A percentile compares a stretch with the other conserved stretches of the same genome.
phyloP scores from a whole-genome alignment of 495 filamentous ascomycete species.

The Aspergillus heteromorphus region DNA sequence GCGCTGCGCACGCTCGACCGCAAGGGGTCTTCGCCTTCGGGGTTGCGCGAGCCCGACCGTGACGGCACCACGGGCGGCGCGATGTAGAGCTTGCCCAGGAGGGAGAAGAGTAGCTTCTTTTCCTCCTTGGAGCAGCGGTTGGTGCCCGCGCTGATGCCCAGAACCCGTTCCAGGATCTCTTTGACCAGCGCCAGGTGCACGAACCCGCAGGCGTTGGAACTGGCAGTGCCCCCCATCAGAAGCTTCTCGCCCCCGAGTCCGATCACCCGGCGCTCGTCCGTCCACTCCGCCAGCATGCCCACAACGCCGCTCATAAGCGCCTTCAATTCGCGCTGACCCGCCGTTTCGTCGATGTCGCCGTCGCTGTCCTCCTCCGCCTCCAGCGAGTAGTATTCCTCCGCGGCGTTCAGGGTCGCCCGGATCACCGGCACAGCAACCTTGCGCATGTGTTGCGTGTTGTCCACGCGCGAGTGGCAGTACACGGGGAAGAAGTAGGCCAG shows the following conservation, averaged over 20 bases:
- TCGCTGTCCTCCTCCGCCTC: constrained; percentile 52
- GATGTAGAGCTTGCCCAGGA: constrained; percentile 80
- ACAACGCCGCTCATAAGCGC: constrained; percentile 67
- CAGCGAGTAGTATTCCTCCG: constrained; percentile 44
- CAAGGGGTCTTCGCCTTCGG: constrained; percentile 36
- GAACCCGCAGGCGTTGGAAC: constrained; percentile 48
- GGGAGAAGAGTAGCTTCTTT: constrained; percentile 69
- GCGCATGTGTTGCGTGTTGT: constrained; percentile 78
- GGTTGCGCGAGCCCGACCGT: constrained; percentile 34
- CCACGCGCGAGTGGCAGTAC: constrained; percentile 75
- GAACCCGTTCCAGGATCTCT: constrained; percentile 32
- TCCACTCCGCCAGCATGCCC: constrained; percentile 89
- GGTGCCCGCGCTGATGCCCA: constrained; percentile 26
- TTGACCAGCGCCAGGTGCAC: constrained; percentile 38
- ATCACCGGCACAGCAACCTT: constrained; percentile 62
- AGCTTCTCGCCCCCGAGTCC: constrained; percentile 55
- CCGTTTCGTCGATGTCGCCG: constrained; percentile 56
- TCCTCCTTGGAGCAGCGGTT: constrained; percentile 64
- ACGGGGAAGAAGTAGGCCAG: constrained; percentile 95
- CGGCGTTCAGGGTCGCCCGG: constrained; percentile 51
- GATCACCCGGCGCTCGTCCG: constrained; percentile 83
- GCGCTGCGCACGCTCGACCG: constrained; percentile 35
- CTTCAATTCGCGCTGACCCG: constrained; percentile 78
- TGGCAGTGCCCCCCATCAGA: constrained; percentile 49
- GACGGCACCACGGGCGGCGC: constrained; percentile 45